Base-by-base conservation (phyloP, 306 rosid species). In the Quercus rubra region DNA sequence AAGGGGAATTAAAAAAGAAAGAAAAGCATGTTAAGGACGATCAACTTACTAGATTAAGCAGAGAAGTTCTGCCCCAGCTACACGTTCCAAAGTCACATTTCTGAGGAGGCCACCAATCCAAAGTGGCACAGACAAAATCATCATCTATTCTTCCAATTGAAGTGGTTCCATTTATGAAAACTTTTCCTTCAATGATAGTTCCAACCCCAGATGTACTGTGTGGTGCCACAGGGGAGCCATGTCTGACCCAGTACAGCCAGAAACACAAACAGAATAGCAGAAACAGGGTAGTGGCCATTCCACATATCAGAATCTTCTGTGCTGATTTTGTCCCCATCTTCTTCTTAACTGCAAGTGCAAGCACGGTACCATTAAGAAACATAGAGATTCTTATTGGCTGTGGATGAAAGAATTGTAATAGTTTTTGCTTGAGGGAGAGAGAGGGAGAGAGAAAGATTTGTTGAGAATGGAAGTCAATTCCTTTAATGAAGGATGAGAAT, bases 21-120 rank as follows among this genome's bases (percentile, higher is more conserved):
- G 0, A 46, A 63, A 57, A 3, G 23, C 19, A 19, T 12, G 59
- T 55, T 49, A 69, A 27, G 71, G 67, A 54, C 17, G 23, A 31
- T 17, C 13, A 19, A 4, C 18, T 73, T 85, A 95, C 99, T 92
- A 95, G 94, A 85, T 93, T 95, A 57, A 95, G 94, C 31, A 95
- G 82, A 82, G 98, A 90, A 82, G 99, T 85, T n/a, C 19, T 86
- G 23, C 89, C 99, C 99, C 99, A 95, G 74, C 97, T 90, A 30
- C 99, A 93, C 21, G 81, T 88, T 10, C 94, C 96, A 74, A 88
- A 93, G 74, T 95, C 99, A 49, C 99, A 93, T 86, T 95, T 95
- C 92, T 91, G 91, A 79, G 97, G 98, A 67, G 99, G 99, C 99
- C 99, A 95, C 99, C 99, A 95, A 83, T 95, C 99, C 63, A 95